Conservation (phyloP, 2,329 filamentous ascomycete species). For the Chlorencoelia australis region DNA sequence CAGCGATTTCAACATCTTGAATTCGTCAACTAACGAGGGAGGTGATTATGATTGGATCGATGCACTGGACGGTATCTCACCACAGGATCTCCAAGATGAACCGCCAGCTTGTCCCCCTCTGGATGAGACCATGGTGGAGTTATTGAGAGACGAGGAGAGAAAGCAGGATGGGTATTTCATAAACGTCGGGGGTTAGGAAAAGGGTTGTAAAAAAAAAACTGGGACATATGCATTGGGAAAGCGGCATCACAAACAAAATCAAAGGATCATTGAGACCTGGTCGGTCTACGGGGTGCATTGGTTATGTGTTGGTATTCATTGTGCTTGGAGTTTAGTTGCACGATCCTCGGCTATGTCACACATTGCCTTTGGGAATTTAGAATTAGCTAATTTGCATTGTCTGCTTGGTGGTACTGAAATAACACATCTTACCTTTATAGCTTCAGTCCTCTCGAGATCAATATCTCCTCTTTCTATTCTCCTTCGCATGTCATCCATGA, state of each 20-base stretch:
- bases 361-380: slow-evolving; percentile 49
- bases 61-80: slow-evolving; percentile 25
- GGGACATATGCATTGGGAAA: slow-evolving; percentile 5
- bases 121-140: slow-evolving; percentile 23
- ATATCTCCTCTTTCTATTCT: slow-evolving; percentile 62
- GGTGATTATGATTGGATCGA: slow-evolving; percentile 27
- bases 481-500: slow-evolving; percentile 73
- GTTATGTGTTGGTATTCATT: slow-evolving; percentile 1
- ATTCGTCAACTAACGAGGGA: slow-evolving; percentile 17
- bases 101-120: slow-evolving; percentile 18
- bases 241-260: not conserved
- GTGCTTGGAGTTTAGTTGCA: slow-evolving; percentile 43
- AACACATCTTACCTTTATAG: slow-evolving; percentile 50
- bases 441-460: slow-evolving; percentile 58
- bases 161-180: slow-evolving; percentile 21
- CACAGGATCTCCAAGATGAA: slow-evolving; percentile 20
- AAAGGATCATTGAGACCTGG: not conserved
- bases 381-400: slow-evolving; percentile 12
- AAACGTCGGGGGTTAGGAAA: slow-evolving; percentile 22
- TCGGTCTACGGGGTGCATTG: not conserved
- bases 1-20: slow-evolving; percentile 28
- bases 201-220: slow-evolving; percentile 5
- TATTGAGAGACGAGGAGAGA: slow-evolving; percentile 21
- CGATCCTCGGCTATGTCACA: slow-evolving; percentile 81
- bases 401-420: not conserved